Evolutionary conservation across 163 green algal species (phyloP).

Genomic region (Smithsoniella earleae): DNA sequence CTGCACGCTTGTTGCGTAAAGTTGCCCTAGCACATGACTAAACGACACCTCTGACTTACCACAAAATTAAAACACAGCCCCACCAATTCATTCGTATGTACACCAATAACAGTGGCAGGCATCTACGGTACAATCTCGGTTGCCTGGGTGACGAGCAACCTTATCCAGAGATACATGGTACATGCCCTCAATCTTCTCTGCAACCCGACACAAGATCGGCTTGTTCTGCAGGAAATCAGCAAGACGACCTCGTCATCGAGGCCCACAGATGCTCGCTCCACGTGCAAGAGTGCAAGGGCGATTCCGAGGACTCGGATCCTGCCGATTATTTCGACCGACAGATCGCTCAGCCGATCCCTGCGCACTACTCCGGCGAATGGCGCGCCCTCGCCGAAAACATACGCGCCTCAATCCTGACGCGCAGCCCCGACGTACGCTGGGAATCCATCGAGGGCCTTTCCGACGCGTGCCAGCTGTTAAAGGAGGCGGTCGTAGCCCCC

Average conservation of each 20-base stretch:
- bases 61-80: no score
- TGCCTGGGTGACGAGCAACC: neutral
- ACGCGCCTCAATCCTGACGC: slow-evolving; percentile 12
- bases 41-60: no score
- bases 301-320: neutral
- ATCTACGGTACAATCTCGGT: neutral
- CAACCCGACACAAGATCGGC: neutral
- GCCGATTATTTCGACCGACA: slow-evolving; percentile 13
- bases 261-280: slow-evolving; percentile 2
- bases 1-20: no score
- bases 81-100: no score
- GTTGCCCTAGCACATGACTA: no score
- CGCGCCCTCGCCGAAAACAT: neutral
- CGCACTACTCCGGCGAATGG: slow-evolving; percentile 40
- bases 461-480: slow-evolving; percentile 43
- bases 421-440: neutral
- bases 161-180: neutral
- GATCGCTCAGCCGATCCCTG: slow-evolving; percentile 47
- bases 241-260: neutral
- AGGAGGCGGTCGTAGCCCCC: slow-evolving; percentile 68
- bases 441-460: neutral
- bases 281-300: neutral
- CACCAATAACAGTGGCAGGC: no score
- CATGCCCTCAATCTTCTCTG: neutral
- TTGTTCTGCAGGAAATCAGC: neutral